Evolutionary conservation across 2,329 filamentous ascomycete genomes (phyloP).

Genomic region (Fusarium liriodendri): DNA sequence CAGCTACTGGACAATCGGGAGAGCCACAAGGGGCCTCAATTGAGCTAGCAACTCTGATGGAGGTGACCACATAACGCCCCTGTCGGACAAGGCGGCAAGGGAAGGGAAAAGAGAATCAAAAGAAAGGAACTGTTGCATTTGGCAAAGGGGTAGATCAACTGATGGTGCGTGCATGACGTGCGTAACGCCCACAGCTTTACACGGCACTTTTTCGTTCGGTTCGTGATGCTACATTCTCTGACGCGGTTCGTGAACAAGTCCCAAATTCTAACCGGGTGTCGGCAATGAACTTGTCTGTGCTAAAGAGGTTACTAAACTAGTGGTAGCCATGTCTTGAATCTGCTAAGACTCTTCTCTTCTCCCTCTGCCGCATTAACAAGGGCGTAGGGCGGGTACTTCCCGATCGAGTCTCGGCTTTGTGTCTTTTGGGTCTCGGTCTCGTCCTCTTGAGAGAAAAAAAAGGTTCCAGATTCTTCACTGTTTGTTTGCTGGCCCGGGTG

Average conservation of each 20-base stretch:
- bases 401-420: conserved; percentile 13
- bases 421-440: neutral
- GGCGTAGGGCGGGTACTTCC: conserved; percentile 5
- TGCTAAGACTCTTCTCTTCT: neutral
- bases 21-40: conserved; percentile 10
- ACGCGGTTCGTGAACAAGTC: neutral
- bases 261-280: neutral
- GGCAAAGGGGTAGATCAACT: neutral
- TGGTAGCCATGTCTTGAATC: conserved; percentile 14
- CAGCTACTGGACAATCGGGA: neutral
- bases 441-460: neutral
- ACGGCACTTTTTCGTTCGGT: neutral
- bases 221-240: neutral
- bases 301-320: neutral
- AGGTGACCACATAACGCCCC: neutral
- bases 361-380: conserved; percentile 1
- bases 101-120: neutral
- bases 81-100: neutral
- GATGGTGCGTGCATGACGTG: conserved; percentile 2
- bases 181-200: neutral
- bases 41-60: neutral
- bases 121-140: neutral
- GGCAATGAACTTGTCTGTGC: neutral
- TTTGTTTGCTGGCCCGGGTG: neutral
- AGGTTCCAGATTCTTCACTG: neutral